Base-by-base conservation (phyloP, 140 eudicot genomes). In the Anethum foeniculum region DNA sequence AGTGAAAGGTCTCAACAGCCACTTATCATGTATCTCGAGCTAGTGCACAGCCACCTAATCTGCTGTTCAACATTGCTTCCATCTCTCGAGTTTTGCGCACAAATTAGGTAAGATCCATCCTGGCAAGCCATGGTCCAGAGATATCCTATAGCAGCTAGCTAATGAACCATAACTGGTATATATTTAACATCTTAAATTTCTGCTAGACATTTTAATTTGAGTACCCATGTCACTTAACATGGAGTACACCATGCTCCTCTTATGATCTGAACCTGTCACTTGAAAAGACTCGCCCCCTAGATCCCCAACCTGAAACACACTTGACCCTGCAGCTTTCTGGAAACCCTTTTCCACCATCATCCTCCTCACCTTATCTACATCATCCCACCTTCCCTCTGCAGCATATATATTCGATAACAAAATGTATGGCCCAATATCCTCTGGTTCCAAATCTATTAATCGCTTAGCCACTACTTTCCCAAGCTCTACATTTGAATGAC, bases 381-480 rank as follows among this genome's bases (percentile, higher is more conserved):
- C 90, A 81, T 81, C 90, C 93, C 96, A 89, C 80, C 93, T 81
- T 75, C 85, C 91, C 76, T 81, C 86, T 54, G 85, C 81, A 34
- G 91, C 89, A 75, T 89, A 91, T 80, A 87, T 84, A 83, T 91
- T 89, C 5, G 93, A 91, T 76, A 91, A 84, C 85, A 91, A 56
- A 78, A 89, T 86, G 51, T 89, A 89, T 13, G 96, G 83, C 58
- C 96, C 96, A 11, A 87, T 83, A 81, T 89, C 93, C 41, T 56
- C 76, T 5, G 93, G 91, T 81, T 85, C 86, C 82, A 85, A 67
- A 73, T 89, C 86, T 34, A 91, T 91, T 67, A 91, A 83, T 41
- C 90, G 80, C 82, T 86, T 91, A 6, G 91, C 93, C 75, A 90
- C 93, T 80, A 87, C 79, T 83, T 87, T 90, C 28, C 91, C 96